Evolutionary conservation across 371 early-diverging fungal species (phyloP), one percentile per base, ranked within the genome.

Genomic region (Rhizopus delemar): DNA sequence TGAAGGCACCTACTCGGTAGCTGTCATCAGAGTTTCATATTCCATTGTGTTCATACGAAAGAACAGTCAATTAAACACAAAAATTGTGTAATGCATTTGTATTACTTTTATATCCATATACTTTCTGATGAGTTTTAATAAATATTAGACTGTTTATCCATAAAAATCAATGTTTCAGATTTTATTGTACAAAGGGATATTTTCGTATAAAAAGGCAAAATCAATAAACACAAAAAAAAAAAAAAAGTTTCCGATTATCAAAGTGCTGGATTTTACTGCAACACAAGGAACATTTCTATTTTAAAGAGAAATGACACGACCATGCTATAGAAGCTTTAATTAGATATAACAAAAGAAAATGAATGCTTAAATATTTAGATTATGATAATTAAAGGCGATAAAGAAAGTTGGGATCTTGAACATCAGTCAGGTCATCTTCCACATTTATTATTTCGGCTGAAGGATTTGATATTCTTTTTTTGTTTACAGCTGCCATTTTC

Each of bases 381-480:
- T 8, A 31, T 4, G 33, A 0, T 13, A 22, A 41, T 54, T 64
- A 73, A 11, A 73, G 53, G 2, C 65, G 59, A 48, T 73, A 73
- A 12, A 69, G 61, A 60, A 69, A 73, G 35, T 69, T 68, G 4
- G 70, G 59, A 58, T 73, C 74, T 33, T 69, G 59, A 5, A 60
- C 57, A 43, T 73, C 74, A 16, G 65, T 73, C 46, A 69, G 36
- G 54, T 73, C 68, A 46, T 70, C 68, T 28, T 70, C 74, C 0
- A 68, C 68, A 13, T 60, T 62, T 1, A 63, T 67, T 3, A 57
- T 45, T 22, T 39, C 50, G 13, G 46, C 62, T 0, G 61, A 41
- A 8, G 63, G 46, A 6, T 57, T 41, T 3, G 57, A 28, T 13
- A 68, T 32, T 39, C 70, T 61, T 1, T 28, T 15, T 5, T 53